Evolutionary conservation across 1,284 basidiomycete genomes (phyloP).

Genomic region (Rhodotorula sp.): DNA sequence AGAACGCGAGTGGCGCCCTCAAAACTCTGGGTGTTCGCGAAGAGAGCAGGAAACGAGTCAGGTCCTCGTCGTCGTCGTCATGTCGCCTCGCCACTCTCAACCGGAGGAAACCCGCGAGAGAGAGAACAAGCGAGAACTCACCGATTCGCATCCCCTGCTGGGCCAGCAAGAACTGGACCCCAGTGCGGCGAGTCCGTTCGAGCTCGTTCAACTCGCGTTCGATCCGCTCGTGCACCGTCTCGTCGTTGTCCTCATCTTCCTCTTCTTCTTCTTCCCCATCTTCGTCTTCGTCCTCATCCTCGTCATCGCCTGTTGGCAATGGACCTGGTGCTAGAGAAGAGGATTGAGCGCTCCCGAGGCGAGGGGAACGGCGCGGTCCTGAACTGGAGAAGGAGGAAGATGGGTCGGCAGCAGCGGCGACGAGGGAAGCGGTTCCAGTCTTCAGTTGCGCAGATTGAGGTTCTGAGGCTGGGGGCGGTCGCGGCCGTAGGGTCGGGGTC

Average conservation of each 20-base stretch:
- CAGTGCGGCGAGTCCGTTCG: constrained; percentile 21
- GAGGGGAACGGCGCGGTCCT: not conserved
- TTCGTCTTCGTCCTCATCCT: not conserved
- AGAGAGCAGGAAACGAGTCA: too few relatives aligned
- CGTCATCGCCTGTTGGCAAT: not conserved
- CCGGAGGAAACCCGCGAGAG: too few relatives aligned
- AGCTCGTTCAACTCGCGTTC: constrained; percentile 37
- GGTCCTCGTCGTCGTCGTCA: too few relatives aligned
- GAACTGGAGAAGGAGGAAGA: not conserved
- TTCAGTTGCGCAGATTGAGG: not conserved
- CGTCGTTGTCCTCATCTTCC: constrained; percentile 25
- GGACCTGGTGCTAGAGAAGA: too few relatives aligned
- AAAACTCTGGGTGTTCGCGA: too few relatives aligned
- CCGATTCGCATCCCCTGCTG: constrained; percentile 37
- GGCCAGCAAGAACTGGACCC: constrained; percentile 33
- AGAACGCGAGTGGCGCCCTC: too few relatives aligned
- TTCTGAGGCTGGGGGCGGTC: not conserved
- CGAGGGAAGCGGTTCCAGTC: not conserved
- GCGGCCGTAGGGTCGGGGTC: not conserved
- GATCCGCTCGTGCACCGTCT: constrained; percentile 40
- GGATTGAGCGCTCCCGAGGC: not conserved
- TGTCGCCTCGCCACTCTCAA: too few relatives aligned
- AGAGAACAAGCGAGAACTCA: not conserved
- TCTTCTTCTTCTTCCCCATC: not conserved
- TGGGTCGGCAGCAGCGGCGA: not conserved